Percentiles rank a stretch among this genome's conserved stretches.
Evolutionary conservation across 1,284 basidiomycete species (phyloP).

Genomic region (Termitomyces sp.): DNA sequence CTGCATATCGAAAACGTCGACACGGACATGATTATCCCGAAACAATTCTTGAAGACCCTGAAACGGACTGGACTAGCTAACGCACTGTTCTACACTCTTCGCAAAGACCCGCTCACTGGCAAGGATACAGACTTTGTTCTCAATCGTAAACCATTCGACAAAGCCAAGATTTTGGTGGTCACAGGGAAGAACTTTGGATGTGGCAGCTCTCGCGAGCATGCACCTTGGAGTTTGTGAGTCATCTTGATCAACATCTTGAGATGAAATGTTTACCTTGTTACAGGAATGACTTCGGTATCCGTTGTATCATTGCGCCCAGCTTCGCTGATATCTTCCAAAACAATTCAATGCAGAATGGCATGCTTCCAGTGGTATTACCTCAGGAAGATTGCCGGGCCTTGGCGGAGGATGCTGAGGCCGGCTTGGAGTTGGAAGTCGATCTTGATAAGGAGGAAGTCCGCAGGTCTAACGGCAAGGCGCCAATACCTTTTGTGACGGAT

Average conservation of each 20-base stretch:
- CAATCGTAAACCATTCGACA: slow-evolving; percentile 80
- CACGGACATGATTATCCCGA: slow-evolving; percentile 97
- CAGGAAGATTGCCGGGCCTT: slow-evolving; percentile 72
- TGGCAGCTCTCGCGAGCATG: slow-evolving; percentile 91
- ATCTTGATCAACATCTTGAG: slow-evolving; percentile 2
- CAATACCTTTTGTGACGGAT: slow-evolving; percentile 78
- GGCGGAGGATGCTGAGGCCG: slow-evolving; percentile 77
- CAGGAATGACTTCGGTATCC: slow-evolving; percentile 92
- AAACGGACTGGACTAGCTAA: slow-evolving; percentile 91
- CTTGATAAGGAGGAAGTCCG: slow-evolving; percentile 84
- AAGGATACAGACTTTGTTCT: slow-evolving; percentile 85
- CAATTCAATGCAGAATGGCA: slow-evolving; percentile 95
- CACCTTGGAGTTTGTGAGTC: slow-evolving; percentile 89
- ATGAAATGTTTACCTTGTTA: slow-evolving; percentile 1
- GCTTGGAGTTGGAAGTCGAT: slow-evolving; percentile 84
- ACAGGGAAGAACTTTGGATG: slow-evolving; percentile 94
- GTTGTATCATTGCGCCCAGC: slow-evolving; percentile 88
- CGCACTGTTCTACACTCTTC: slow-evolving; percentile 82
- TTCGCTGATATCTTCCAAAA: slow-evolving; percentile 94
- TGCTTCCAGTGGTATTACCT: slow-evolving; percentile 83
- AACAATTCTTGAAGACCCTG: slow-evolving; percentile 93
- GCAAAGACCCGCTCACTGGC: slow-evolving; percentile 77
- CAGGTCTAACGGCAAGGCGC: slow-evolving; percentile 66
- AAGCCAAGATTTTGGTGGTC: slow-evolving; percentile 83
- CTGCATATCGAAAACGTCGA: slow-evolving; percentile 91